Evolutionary conservation across 2,329 filamentous ascomycete genomes (phyloP).

Genomic region (Sporothrix sp.): DNA sequence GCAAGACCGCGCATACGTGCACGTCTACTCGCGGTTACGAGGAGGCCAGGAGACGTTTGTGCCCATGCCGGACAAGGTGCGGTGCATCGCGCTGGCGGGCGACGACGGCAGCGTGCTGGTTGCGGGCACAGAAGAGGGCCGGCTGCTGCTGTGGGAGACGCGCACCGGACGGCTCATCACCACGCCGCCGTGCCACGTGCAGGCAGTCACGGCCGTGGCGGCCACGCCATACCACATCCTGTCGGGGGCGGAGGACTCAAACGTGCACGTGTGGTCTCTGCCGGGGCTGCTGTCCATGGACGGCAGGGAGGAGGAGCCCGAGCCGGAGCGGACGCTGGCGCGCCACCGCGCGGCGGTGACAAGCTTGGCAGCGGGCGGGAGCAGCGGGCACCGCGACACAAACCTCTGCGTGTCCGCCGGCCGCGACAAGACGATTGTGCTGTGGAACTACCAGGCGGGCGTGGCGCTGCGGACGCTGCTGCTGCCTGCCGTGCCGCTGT

Average conservation of each 20-base stretch:
- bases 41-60: constrained; percentile 83
- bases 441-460: constrained; percentile 86
- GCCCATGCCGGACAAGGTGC: constrained; percentile 79
- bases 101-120: constrained; percentile 50
- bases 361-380: constrained; percentile 52
- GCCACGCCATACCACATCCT: constrained; percentile 63
- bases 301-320: constrained; percentile 34
- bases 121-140: constrained; percentile 74
- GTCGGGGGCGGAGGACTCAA: constrained; percentile 76
- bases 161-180: constrained; percentile 67
- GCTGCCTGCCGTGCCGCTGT: constrained; percentile 62
- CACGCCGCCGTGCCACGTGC: constrained; percentile 68
- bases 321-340: constrained; percentile 68
- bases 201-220: constrained; percentile 66
- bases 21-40: constrained; percentile 78
- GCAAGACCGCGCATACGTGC: constrained; percentile 79
- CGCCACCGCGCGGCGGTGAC: constrained; percentile 69
- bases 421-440: constrained; percentile 76
- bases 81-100: constrained; percentile 61
- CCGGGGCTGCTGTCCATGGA: constrained; percentile 55
- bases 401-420: constrained; percentile 79
- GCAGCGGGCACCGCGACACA: constrained; percentile 50
- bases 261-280: constrained; percentile 85
- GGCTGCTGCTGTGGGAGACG: constrained; percentile 85
- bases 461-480: constrained; percentile 71